Evolutionary conservation across 345 rosid species (phyloP), one percentile per base, ranked within the genome.

Genomic region (Brassica nigra): DNA sequence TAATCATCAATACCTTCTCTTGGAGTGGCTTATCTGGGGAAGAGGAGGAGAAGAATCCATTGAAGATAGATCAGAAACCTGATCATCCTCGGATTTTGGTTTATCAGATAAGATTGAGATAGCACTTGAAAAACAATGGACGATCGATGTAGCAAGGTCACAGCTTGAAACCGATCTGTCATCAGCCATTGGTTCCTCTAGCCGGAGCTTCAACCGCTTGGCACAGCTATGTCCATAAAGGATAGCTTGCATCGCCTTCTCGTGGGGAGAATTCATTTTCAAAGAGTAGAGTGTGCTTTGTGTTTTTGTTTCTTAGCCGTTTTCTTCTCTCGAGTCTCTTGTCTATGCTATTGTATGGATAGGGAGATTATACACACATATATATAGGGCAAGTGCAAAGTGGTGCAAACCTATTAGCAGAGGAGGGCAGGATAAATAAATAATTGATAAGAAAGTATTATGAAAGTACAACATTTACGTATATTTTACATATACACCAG

Each of bases 171-270:
- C 33, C 2, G 52, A 76, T 34, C 66, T 74, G 5, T 20, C 1
- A 0, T 74, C 71, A 80, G 67, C 76, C 66, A 8, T 36, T 69
- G 76, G 79, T 69, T 80, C 71, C 15, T 62, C 10, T 5, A 80
- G 52, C 37, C n/a, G 34, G 20, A 36, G 27, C 75, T 74, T 80
- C 78, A 80, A 74, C 61, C 20, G 57, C 66, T 11, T 62, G 47
- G 83, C 78, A 9, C 75, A 80, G 28, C 75, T 74, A 34, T 74
- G 83, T 6, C 83, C 83, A 62, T 74, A 68, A 64, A 68, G 8
- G 14, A 80, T 74, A 52, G 79, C 66, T 74, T 74, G 71, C 49
- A 80, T n/a, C 4, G 71, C 83, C 29, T 74, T 62, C 12, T 69
- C 78, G 5, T 62, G 18, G 8, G n/a, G 9, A 0, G 74, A 69